Evolutionary conservation across 257 asterid genomes (phyloP), one percentile per base, ranked within the genome.

Genomic region (Henckelia pumila): DNA sequence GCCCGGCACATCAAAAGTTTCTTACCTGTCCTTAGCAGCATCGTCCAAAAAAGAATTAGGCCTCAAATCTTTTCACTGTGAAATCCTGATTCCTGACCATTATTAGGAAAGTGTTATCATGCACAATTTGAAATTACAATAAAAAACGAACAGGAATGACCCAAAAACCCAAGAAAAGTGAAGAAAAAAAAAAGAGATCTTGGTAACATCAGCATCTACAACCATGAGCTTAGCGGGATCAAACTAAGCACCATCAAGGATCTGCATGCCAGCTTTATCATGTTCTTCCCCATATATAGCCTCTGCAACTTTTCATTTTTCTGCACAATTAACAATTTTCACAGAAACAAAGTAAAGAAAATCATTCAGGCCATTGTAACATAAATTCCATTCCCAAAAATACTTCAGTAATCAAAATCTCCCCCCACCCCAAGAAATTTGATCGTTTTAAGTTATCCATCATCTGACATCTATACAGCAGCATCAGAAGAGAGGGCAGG

Each of bases 401-500:
- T 37, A 37, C 5, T 37, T 37, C 50, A 40, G 50, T 40, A 11
- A 40, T 40, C 50, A 40, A 13, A 40, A 30, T 40, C 50, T 40
- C n/a, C 11, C n/a, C 50, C n/a, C n/a, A n/a, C 2, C 50, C n/a
- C 6, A 40, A 40, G 50, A 40, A 40, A 40, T 40, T 40, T 40
- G 50, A 40, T 13, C n/a, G 11, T 40, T 40, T 40, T 40, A 40
- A 11, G 50, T 64, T 55, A 80, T 76, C 80, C 20, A 64, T 62
- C 13, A 61, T 73, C n/a, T n/a, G n/a, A n/a, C n/a, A n/a, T n/a
- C 75, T 85, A 86, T 61, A 70, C 84, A 8, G 65, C 33, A 40
- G 73, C 49, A 77, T 79, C 82, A 8, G n/a, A n/a, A n/a, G 50
- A 66, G 70, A 64, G 44, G 66, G 76, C 35, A 20, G 28, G 75